Evolutionary conservation across 1,284 basidiomycete species (phyloP).

Genomic region (Moniliella sp.): DNA sequence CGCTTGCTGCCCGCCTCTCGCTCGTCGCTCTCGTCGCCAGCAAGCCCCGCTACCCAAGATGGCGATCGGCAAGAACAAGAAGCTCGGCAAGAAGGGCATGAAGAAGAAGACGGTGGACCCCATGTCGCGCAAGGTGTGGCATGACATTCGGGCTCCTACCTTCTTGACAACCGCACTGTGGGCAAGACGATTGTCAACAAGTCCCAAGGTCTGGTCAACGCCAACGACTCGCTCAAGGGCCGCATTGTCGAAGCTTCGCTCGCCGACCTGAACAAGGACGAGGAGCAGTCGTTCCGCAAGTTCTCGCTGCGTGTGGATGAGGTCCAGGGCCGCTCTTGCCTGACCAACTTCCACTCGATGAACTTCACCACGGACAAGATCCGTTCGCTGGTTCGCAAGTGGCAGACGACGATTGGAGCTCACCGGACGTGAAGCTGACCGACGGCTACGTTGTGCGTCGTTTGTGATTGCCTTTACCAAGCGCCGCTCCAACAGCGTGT

Average conservation of each 20-base stretch:
- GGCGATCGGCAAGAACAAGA: constrained; percentile 61
- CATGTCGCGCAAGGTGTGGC: constrained; percentile 99
- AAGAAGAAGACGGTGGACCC: constrained; percentile 95
- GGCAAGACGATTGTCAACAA: constrained; percentile 98
- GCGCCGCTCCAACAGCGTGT: constrained; percentile 83
- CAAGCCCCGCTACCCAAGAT: no score
- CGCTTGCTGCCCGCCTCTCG: no score
- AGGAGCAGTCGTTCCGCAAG: constrained; percentile 98
- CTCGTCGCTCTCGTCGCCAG: no score
- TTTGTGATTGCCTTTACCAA: constrained; percentile 99
- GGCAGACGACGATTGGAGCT: constrained; percentile 98
- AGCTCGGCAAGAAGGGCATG: constrained; percentile 99
- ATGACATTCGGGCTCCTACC: constrained; percentile 94
- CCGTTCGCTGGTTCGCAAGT: constrained; percentile 96
- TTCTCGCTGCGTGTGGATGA: constrained; percentile 95
- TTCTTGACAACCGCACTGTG: constrained; percentile 91
- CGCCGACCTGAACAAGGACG: constrained; percentile 95
- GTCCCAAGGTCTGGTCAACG: constrained; percentile 92
- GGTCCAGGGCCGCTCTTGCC: constrained; percentile 93
- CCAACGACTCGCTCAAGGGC: constrained; percentile 93
- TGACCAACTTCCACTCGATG: constrained; percentile 99
- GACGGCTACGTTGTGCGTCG: constrained; percentile 97
- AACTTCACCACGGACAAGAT: constrained; percentile 99
- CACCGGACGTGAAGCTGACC: constrained; percentile 95
- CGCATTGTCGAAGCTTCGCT: constrained; percentile 90